These are phyloP conservation scores for Lecanicillium sp. DNA, from an alignment of 2,329 filamentous ascomycete species.

Conservation along the genomic window DNA sequence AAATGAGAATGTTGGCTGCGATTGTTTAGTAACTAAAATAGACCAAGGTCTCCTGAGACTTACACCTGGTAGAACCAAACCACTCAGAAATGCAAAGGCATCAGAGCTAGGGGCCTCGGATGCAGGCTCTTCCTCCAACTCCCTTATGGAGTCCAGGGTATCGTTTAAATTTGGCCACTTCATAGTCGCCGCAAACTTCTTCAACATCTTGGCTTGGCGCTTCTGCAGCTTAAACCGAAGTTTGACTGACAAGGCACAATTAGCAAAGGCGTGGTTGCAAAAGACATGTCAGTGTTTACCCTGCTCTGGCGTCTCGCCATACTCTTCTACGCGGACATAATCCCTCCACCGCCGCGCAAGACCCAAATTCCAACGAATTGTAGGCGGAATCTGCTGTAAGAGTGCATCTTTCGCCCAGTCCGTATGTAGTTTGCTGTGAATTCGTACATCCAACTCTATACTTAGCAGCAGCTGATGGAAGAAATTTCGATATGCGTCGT, in stretches of 20 bases:
- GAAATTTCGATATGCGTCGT: constrained; percentile 54
- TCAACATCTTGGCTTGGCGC: constrained; percentile 59
- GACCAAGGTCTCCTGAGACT: no score
- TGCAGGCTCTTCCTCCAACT: constrained; percentile 48
- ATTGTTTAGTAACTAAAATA: no score
- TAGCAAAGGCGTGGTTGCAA: not conserved
- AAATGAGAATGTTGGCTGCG: constrained; percentile 57
- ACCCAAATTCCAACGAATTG: constrained; percentile 64
- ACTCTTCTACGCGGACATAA: constrained; percentile 57
- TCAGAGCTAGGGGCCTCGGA: constrained; percentile 58
- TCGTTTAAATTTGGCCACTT: constrained; percentile 69
- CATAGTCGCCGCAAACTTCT: constrained; percentile 60
- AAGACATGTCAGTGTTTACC: constrained; percentile 20
- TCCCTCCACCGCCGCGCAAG: constrained; percentile 67
- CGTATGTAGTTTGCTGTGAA: constrained; percentile 53
- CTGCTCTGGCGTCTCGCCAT: constrained; percentile 43
- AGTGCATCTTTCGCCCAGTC: constrained; percentile 57
- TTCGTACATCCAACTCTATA: constrained; percentile 62
- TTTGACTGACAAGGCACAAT: constrained; percentile 30
- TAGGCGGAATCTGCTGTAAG: constrained; percentile 56
- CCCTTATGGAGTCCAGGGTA: constrained; percentile 53
- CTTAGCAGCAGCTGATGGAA: constrained; percentile 71
- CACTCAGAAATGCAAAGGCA: constrained; percentile 70
- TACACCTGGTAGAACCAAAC: constrained; percentile 61
- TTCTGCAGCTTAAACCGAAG: constrained; percentile 58